A percentile compares a stretch with the other conserved stretches of the same genome.
Conservation (phyloP, 805 yeast genomes). For the Metschnikowia reukaufii region DNA sequence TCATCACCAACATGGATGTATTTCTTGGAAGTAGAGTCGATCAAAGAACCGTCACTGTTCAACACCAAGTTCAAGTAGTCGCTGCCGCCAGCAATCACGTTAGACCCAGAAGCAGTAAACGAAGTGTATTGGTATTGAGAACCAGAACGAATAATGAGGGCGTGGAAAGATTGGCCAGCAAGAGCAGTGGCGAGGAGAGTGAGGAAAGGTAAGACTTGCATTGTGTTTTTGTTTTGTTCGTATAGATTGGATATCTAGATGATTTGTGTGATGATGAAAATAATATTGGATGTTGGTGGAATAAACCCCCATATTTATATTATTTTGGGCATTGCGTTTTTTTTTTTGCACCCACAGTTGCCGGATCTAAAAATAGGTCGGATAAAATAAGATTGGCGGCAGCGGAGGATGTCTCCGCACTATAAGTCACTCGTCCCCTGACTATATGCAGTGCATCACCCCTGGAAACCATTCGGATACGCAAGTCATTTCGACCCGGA, state of each 20-base stretch:
- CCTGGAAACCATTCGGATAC: too few species aligned
- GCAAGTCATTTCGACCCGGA: background rate
- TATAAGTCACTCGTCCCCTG: too few species aligned
- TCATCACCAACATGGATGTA: conserved; percentile 18
- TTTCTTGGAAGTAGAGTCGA: conserved; percentile 19
- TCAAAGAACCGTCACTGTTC: conserved; percentile 26
- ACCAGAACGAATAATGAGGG: conserved; percentile 28
- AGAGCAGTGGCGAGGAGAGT: conserved; percentile 26
- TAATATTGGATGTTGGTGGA: too few species aligned
- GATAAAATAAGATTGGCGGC: background rate
- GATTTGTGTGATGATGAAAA: background rate
- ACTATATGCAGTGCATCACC: too few species aligned
- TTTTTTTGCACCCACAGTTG: conserved; percentile 1
- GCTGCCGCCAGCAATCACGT: conserved; percentile 15
- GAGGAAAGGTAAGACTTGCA: conserved; percentile 20
- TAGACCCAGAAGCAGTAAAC: conserved; percentile 10
- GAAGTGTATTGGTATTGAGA: conserved; percentile 24
- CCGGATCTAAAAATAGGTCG: conserved; percentile 1
- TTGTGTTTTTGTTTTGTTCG: background rate
- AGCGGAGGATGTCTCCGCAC: too few species aligned
- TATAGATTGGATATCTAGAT: background rate
- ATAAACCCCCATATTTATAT: background rate
- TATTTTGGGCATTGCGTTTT: background rate
- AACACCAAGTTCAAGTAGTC: conserved; percentile 20
- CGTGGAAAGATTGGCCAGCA: conserved; percentile 24